These are phyloP conservation scores for Amylostereum areolatum DNA, from an alignment of 1,284 basidiomycete genomes.

Conservation along the genomic window DNA sequence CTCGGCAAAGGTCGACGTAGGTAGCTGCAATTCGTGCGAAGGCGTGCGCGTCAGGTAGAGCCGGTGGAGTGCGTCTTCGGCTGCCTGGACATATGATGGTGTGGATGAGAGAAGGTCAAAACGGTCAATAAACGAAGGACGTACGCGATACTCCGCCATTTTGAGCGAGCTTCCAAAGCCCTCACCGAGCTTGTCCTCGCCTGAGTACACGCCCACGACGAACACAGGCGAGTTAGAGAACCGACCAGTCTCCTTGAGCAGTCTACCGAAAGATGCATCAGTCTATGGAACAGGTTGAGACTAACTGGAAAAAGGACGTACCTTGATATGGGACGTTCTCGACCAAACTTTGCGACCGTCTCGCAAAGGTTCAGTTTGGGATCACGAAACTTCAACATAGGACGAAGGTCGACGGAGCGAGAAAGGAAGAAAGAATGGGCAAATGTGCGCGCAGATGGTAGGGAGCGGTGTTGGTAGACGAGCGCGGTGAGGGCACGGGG, in stretches of 20 bases:
- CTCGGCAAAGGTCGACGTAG: constrained; percentile 61
- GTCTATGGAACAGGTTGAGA: neutral
- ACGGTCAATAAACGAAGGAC: constrained; percentile 18
- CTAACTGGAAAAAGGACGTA: constrained; percentile 22
- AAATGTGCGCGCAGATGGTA: constrained; percentile 76
- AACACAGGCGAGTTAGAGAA: constrained; percentile 87
- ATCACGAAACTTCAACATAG: constrained; percentile 86
- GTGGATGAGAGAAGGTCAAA: constrained; percentile 4
- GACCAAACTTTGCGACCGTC: constrained; percentile 72
- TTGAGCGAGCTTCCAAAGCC: constrained; percentile 89
- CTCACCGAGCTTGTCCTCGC: constrained; percentile 86
- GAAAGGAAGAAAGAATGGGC: constrained; percentile 82
- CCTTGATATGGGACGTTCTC: constrained; percentile 73
- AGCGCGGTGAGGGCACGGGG: constrained; percentile 73
- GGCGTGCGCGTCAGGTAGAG: constrained; percentile 78
- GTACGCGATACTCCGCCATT: constrained; percentile 93
- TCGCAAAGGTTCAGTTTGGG: constrained; percentile 77
- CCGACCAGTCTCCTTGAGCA: constrained; percentile 91
- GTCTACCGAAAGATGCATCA: constrained; percentile 31
- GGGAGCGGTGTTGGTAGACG: constrained; percentile 73
- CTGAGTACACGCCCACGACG: constrained; percentile 91
- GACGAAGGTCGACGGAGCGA: constrained; percentile 75
- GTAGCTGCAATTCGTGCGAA: constrained; percentile 56
- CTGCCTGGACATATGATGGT: constrained; percentile 45
- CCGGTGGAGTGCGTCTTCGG: constrained; percentile 78